Percentiles rank a stretch among this genome's conserved stretches.
Conservation (phyloP, 805 yeast genomes). For the Yarrowia sp. region DNA sequence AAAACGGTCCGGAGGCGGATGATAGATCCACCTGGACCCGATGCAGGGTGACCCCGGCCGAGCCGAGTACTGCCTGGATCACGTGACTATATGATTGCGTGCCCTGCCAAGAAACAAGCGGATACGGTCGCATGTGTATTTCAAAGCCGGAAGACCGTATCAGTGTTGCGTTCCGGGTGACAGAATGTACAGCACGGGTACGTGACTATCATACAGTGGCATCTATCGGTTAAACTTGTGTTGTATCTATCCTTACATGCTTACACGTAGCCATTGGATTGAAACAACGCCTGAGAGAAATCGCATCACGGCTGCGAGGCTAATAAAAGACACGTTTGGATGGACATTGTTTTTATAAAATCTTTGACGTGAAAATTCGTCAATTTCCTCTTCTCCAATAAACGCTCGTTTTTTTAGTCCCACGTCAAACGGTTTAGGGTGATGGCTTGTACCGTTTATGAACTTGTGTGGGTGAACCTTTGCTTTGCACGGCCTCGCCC, state of each 20-base stretch:
- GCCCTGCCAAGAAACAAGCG: conserved; percentile 32
- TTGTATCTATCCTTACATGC: not conserved
- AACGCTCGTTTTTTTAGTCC: not conserved
- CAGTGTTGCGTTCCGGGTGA: not conserved
- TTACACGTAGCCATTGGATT: too few species aligned
- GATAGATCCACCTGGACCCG: conserved; percentile 10
- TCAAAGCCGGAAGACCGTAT: not conserved
- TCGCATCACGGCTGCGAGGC: too few species aligned
- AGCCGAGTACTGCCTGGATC: conserved; percentile 3
- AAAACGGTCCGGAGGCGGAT: conserved; percentile 35
- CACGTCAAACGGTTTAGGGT: not conserved
- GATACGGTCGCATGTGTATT: conserved; percentile 2
- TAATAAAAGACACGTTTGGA: too few species aligned
- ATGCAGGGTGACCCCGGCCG: conserved; percentile 24
- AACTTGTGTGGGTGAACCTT: conserved; percentile 1
- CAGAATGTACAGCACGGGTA: not conserved
- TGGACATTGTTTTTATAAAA: too few species aligned
- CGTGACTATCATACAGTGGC: not conserved
- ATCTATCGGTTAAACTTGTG: conserved; percentile 3
- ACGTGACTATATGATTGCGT: not conserved
- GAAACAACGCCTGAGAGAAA: too few species aligned
- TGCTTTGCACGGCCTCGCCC: conserved; percentile 31
- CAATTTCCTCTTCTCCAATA: too few species aligned
- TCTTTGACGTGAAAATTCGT: too few species aligned
- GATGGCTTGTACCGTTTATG: conserved; percentile 25